Base-by-base conservation (phyloP, 2,329 filamentous ascomycete genomes). In the Colletotrichum karsti region DNA sequence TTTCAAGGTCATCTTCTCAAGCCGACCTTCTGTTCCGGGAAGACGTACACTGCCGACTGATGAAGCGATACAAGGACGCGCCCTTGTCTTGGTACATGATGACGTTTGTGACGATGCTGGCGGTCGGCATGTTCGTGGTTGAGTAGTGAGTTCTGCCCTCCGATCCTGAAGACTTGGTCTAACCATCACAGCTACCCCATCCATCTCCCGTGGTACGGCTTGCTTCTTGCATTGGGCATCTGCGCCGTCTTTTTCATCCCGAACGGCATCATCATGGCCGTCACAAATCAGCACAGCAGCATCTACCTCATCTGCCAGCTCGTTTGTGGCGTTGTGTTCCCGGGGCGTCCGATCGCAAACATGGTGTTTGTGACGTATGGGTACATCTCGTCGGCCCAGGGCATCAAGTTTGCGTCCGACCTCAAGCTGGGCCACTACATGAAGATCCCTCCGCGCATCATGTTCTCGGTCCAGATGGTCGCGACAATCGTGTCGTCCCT, bases 361-460 rank as follows among this genome's bases (percentile, higher is more conserved):
- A 97, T 97, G 94, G 93, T 97, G 37, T 97, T 97, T 74, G 93
- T 95, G 53, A 96, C 93, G 0, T 97, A 96, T 77, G 93, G 93
- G 69, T 97, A 96, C 79, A 96, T 96, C 75, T 94, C 92, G 5
- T 95, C 92, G 0, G 92, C 93, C 0, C 94, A 97, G 80, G 94
- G 94, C 28, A 92, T 97, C 77, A 96, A 97, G 76, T 97, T 97
- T 76, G 92, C 93, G 1, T 91, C 92, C 2, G 94, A 97, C 77
- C 85, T 97, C 56, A 97, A 97, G 79, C 87, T 97, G 0, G 94
- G 92, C 12, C 92, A 95, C 75, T 95, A 95, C 79, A 94, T 95
- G 92, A 94, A 95, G 78, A 93, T 95, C 13, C 93, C 93, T 1
- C 93, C 92, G 0, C 87, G 91, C n/a, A 90, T 92, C 54, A 85